A percentile compares a stretch with the other conserved stretches of the same genome.
phyloP scores from a whole-genome alignment of 176 grass and related monocot genomes.

The Oryza meyeriana region DNA sequence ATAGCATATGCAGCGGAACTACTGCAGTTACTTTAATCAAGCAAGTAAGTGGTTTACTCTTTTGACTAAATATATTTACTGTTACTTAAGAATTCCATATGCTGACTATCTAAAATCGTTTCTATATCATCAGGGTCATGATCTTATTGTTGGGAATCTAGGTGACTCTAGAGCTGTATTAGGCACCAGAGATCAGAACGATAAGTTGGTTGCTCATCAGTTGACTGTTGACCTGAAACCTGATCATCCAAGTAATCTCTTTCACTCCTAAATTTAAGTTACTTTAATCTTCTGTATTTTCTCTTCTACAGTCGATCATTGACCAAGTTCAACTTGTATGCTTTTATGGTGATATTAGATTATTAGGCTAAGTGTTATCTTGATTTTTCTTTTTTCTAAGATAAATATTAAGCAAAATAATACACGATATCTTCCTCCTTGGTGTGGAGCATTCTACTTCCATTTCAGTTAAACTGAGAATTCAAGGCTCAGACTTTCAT shows the following conservation, averaged over 20 bases:
- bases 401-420: constrained; percentile 5
- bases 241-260: constrained; percentile 83
- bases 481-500: neutral
- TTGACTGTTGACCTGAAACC: constrained; percentile 96
- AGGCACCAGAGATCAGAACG: constrained; percentile 67
- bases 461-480: neutral
- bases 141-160: constrained; percentile 88
- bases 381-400: neutral
- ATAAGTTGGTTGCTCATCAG: constrained; percentile 63
- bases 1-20: constrained; percentile 85
- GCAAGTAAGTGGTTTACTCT: constrained; percentile 48
- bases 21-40: constrained; percentile 93
- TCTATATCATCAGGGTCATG: constrained; percentile 54
- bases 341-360: constrained; percentile 3
- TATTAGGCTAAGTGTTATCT: neutral
- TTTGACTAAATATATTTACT: constrained; percentile 3
- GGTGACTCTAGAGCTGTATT: constrained; percentile 91
- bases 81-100: constrained; percentile 5
- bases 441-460: neutral
- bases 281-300: constrained; percentile 1
- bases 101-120: neutral
- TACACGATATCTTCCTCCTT: neutral
- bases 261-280: neutral
- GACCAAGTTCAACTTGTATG: neutral
- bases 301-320: neutral